Conservation (phyloP, 768 basidiomycete species). For the Lactarius evosmus region DNA sequence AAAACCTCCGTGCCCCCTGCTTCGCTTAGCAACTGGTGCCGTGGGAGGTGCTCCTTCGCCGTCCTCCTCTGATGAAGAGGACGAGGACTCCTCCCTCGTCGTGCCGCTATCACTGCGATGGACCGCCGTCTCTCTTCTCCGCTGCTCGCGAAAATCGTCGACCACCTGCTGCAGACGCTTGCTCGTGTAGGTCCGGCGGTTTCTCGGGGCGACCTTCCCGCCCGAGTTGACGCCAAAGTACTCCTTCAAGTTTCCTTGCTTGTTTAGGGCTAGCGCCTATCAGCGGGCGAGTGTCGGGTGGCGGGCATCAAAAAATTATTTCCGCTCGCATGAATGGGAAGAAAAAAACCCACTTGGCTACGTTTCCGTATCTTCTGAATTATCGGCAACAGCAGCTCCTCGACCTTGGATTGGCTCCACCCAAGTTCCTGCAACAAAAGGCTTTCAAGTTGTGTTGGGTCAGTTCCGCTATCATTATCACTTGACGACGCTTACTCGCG, state of each 20-base stretch:
- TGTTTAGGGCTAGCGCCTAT: conserved; percentile 62
- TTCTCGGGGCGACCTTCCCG: conserved; percentile 71
- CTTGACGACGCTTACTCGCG: conserved; percentile 55
- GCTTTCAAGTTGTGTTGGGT: conserved; percentile 37
- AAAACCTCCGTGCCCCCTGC: conserved; percentile 8
- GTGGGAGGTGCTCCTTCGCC: neutral
- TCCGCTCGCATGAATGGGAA: neutral
- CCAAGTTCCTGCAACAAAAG: conserved; percentile 75
- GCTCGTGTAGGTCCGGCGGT: conserved; percentile 77
- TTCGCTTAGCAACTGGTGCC: conserved; percentile 1
- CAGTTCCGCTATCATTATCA: conserved; percentile 27
- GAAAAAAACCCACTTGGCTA: conserved; percentile 51
- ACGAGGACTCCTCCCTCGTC: neutral
- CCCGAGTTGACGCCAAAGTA: conserved; percentile 72
- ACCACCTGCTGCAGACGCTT: conserved; percentile 87
- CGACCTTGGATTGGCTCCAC: conserved; percentile 80
- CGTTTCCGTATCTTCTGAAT: conserved; percentile 86
- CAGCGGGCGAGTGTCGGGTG: neutral
- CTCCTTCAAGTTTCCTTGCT: conserved; percentile 69
- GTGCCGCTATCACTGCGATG: neutral
- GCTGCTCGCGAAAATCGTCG: conserved; percentile 66
- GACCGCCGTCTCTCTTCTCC: conserved; percentile 30
- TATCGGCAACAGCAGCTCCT: conserved; percentile 88
- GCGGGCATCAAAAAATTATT: neutral
- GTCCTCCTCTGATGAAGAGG: conserved; percentile 1